Conservation (phyloP, 2,329 filamentous ascomycete genomes). For the Phaeoacremonium minimum region DNA sequence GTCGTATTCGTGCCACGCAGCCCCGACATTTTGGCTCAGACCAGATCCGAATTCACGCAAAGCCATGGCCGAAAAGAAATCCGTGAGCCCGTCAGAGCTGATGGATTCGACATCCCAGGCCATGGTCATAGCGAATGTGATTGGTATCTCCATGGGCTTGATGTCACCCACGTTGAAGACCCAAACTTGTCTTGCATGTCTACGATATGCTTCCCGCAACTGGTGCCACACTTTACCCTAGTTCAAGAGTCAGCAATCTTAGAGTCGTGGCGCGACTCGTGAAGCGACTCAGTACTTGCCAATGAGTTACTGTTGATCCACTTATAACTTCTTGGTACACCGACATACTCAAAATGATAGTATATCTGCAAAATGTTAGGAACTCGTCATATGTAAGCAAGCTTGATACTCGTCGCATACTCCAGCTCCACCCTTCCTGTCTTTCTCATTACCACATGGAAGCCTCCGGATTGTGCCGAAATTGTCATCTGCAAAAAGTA, state of each 20-base stretch:
- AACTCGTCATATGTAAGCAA: slow-evolving; percentile 11
- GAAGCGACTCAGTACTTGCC: too few relatives aligned
- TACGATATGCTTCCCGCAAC: slow-evolving; percentile 47
- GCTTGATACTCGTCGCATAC: slow-evolving; percentile 34
- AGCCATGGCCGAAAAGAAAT: slow-evolving; percentile 39
- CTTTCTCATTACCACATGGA: slow-evolving; percentile 46
- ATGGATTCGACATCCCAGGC: slow-evolving; percentile 49
- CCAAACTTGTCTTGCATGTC: slow-evolving; percentile 57
- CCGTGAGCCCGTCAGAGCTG: slow-evolving; percentile 37
- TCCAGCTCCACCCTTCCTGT: slow-evolving; percentile 51
- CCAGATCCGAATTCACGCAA: slow-evolving; percentile 16
- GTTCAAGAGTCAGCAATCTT: too few relatives aligned
- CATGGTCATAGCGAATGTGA: slow-evolving; percentile 53
- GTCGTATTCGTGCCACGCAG: slow-evolving; percentile 49
- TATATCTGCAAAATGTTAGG: slow-evolving; percentile 24
- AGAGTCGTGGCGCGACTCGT: too few relatives aligned
- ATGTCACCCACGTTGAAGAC: slow-evolving; percentile 63
- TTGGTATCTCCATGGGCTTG: slow-evolving; percentile 54
- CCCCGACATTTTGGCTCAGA: slow-evolving; percentile 35
- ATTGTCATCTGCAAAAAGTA: slow-evolving; percentile 62
- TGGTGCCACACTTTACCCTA: slow-evolving; percentile 11
- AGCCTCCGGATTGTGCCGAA: slow-evolving; percentile 56
- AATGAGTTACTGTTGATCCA: slow-evolving; percentile 60
- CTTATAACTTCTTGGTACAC: slow-evolving; percentile 54
- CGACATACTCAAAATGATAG: slow-evolving; percentile 59